Conservation (phyloP, 1,139 yeast species). For the Oligophagozyma castellii region DNA sequence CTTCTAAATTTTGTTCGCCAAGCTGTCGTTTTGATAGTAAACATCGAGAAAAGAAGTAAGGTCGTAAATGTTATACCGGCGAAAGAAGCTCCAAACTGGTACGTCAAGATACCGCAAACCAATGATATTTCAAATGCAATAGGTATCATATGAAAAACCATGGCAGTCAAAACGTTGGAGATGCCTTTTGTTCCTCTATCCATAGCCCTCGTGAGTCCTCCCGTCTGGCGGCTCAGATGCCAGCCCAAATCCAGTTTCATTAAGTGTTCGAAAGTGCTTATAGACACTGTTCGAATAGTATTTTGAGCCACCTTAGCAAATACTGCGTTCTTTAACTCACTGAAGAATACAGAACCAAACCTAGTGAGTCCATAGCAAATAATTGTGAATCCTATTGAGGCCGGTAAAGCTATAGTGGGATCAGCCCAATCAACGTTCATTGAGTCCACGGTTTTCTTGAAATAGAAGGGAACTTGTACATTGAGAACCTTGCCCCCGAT, state of each 20-base stretch:
- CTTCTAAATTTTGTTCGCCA: constrained; percentile 94
- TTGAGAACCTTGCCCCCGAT: constrained; percentile 73
- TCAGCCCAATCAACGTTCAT: constrained; percentile 85
- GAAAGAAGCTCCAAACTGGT: constrained; percentile 78
- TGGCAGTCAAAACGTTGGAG: constrained; percentile 79
- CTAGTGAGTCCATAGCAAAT: constrained; percentile 89
- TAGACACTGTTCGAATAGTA: constrained; percentile 84
- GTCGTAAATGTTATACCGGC: constrained; percentile 84
- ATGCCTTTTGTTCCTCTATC: constrained; percentile 98
- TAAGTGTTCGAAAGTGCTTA: constrained; percentile 73
- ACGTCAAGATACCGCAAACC: constrained; percentile 87
- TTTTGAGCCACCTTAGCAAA: constrained; percentile 93
- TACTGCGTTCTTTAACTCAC: constrained; percentile 86
- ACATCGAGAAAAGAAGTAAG: constrained; percentile 73
- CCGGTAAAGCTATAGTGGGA: constrained; percentile 35
- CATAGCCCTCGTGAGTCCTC: constrained; percentile 90
- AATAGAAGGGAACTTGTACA: constrained; percentile 92
- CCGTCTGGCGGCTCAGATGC: constrained; percentile 86
- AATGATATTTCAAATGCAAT: constrained; percentile 81
- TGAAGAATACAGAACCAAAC: constrained; percentile 87
- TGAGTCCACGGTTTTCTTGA: constrained; percentile 76
- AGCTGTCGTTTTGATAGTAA: constrained; percentile 84
- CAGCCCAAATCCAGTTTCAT: constrained; percentile 77
- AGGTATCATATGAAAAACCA: constrained; percentile 95
- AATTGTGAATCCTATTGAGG: constrained; percentile 56